A percentile compares a stretch with the other conserved stretches of the same genome.
These are phyloP conservation scores for Lasiosphaeria ovina DNA, from an alignment of 495 filamentous ascomycete species.

Conservation along the genomic window DNA sequence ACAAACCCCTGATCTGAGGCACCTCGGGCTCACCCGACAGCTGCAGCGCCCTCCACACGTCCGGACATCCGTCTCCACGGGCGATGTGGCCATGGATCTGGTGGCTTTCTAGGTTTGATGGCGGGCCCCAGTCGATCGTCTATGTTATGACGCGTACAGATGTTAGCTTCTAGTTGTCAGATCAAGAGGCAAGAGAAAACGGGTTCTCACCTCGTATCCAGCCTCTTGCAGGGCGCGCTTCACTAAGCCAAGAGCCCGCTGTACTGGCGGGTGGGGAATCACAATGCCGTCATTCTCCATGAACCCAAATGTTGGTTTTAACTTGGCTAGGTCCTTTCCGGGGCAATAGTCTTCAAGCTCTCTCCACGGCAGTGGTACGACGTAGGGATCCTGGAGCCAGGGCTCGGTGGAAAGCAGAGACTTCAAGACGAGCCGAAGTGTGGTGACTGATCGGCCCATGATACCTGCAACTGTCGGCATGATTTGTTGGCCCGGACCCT, in stretches of 20 bases:
- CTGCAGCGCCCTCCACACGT: conserved; percentile 37
- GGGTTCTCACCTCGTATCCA: conserved; percentile 1
- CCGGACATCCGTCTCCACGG: conserved; percentile 37
- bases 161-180: background rate
- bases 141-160: background rate
- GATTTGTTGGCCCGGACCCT: conserved; percentile 50
- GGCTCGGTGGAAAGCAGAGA: conserved; percentile 49
- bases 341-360: conserved; percentile 22
- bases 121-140: conserved; percentile 40
- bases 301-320: conserved; percentile 4
- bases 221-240: conserved; percentile 2
- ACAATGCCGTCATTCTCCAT: conserved; percentile 12
- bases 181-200: background rate
- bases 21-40: conserved; percentile 48
- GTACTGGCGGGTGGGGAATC: conserved; percentile 11
- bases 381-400: conserved; percentile 59
- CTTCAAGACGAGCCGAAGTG: conserved; percentile 56
- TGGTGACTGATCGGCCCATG: conserved; percentile 46
- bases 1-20: conserved; percentile 11
- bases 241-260: conserved; percentile 3
- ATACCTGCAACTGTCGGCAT: conserved; percentile 46
- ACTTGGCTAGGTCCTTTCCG: background rate
- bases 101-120: conserved; percentile 36
- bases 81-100: conserved; percentile 30
- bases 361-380: conserved; percentile 61